Evolutionary conservation across 2,329 filamentous ascomycete species (phyloP).

Genomic region (Verticillium albo-atrum): DNA sequence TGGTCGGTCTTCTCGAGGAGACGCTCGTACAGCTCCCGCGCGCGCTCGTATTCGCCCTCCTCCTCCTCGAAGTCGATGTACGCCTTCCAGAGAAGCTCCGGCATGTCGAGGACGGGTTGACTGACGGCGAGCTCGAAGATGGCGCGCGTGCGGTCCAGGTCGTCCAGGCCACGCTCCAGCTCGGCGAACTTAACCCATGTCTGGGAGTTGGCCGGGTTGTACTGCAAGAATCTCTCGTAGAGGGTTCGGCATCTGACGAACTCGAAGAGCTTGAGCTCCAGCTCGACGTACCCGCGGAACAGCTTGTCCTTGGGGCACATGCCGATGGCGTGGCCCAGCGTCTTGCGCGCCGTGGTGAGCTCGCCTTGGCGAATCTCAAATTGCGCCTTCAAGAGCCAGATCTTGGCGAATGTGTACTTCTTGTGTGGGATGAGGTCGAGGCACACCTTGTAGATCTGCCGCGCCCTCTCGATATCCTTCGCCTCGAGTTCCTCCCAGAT

Average conservation of each 20-base stretch:
- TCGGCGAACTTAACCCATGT: slow-evolving; percentile 97
- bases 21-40: slow-evolving; percentile 80
- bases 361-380: slow-evolving; percentile 89
- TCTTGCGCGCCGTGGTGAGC: slow-evolving; percentile 76
- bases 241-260: slow-evolving; percentile 87
- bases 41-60: slow-evolving; percentile 83
- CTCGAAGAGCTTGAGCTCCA: slow-evolving; percentile 91
- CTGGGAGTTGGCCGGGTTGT: slow-evolving; percentile 83
- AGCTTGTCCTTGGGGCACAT: slow-evolving; percentile 95
- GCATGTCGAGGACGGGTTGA: slow-evolving; percentile 88
- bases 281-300: slow-evolving; percentile 87
- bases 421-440: slow-evolving; percentile 88
- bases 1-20: slow-evolving; percentile 93
- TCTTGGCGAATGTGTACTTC: slow-evolving; percentile 94
- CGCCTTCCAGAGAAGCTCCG: slow-evolving; percentile 93
- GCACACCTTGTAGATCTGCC: slow-evolving; percentile 88
- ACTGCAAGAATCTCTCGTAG: slow-evolving; percentile 91
- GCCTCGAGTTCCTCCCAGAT: slow-evolving; percentile 89
- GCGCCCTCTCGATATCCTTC: slow-evolving; percentile 71
- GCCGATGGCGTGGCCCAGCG: slow-evolving; percentile 83
- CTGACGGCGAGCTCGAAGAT: slow-evolving; percentile 89
- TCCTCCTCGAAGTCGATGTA: slow-evolving; percentile 99
- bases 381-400: slow-evolving; percentile 91
- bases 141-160: slow-evolving; percentile 78
- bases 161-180: slow-evolving; percentile 85